Conservation (phyloP, 768 basidiomycete genomes). For the Collybiopsis confluens region DNA sequence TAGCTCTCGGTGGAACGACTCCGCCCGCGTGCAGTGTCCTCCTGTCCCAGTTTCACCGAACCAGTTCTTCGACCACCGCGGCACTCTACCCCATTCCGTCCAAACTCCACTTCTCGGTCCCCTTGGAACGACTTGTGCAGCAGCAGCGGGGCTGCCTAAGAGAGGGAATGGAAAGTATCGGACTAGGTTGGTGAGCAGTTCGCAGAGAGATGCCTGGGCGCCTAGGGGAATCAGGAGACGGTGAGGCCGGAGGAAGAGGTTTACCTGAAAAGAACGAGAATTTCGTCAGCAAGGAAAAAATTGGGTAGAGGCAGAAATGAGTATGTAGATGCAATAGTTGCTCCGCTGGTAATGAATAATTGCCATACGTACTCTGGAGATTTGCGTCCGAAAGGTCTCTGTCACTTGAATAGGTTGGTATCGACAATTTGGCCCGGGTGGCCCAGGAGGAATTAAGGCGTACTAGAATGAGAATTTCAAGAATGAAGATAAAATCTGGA, state of each 20-base stretch:
- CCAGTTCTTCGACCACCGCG: too few species aligned
- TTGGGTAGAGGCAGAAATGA: neutral
- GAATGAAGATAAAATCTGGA: conserved; percentile 26
- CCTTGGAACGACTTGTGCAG: conserved; percentile 45
- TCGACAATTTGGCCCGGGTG: too few species aligned
- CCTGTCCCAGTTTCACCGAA: too few species aligned
- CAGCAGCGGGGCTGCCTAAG: conserved; percentile 56
- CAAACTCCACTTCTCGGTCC: too few species aligned
- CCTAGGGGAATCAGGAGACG: conserved; percentile 65
- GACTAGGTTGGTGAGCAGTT: conserved; percentile 69
- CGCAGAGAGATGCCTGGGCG: conserved; percentile 70
- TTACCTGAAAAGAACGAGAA: conserved; percentile 58
- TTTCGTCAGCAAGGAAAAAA: conserved; percentile 19
- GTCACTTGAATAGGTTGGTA: conserved; percentile 48
- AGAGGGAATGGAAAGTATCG: conserved; percentile 72
- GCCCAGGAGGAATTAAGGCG: too few species aligned
- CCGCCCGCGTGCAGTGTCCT: too few species aligned
- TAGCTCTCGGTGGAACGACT: too few species aligned
- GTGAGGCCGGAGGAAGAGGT: conserved; percentile 60
- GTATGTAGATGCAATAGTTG: conserved; percentile 58
- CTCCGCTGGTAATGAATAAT: conserved; percentile 46
- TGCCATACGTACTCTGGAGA: conserved; percentile 82
- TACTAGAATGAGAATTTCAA: neutral
- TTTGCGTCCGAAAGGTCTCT: conserved; percentile 61
- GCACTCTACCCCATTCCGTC: too few species aligned